Evolutionary conservation across 305 asterid genomes (phyloP).

Genomic region (Fraxinus paxiana): DNA sequence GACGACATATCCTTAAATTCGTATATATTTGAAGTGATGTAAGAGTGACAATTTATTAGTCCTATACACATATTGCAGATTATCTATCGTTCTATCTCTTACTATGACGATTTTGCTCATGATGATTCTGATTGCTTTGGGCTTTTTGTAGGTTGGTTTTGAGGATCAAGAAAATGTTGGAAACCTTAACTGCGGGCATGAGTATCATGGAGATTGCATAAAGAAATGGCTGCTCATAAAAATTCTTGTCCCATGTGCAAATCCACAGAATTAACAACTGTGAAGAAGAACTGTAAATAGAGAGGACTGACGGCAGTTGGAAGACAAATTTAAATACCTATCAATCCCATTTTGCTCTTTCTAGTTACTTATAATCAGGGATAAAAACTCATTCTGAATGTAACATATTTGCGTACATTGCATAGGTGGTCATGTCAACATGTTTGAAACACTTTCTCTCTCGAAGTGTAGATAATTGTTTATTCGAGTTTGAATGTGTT

Average conservation of each 20-base stretch:
- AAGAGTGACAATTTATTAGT: not conserved
- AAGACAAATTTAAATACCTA: not conserved
- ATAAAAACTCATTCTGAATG: not conserved
- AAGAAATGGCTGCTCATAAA: constrained; percentile 53
- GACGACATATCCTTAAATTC: not conserved
- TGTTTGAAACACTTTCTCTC: not conserved
- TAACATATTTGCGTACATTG: not conserved
- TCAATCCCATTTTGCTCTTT: not conserved
- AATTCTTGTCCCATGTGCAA: constrained; percentile 65
- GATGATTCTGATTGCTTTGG: not conserved
- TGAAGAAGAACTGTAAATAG: constrained; percentile 28
- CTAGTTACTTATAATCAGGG: not conserved
- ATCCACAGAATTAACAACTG: constrained; percentile 39
- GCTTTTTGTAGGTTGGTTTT: constrained; percentile 36
- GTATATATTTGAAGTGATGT: not conserved
- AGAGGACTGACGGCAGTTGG: not conserved
- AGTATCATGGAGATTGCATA: constrained; percentile 57
- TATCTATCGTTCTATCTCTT: not conserved
- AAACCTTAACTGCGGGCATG: constrained; percentile 55
- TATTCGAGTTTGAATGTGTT: not conserved
- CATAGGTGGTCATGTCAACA: not conserved
- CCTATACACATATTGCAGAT: not conserved
- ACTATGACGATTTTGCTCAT: not conserved
- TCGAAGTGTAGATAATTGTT: not conserved
- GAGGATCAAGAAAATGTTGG: constrained; percentile 38